These are phyloP conservation scores for Arthrobotrys entomopaga DNA, from an alignment of 2,329 filamentous ascomycete genomes.

Conservation along the genomic window DNA sequence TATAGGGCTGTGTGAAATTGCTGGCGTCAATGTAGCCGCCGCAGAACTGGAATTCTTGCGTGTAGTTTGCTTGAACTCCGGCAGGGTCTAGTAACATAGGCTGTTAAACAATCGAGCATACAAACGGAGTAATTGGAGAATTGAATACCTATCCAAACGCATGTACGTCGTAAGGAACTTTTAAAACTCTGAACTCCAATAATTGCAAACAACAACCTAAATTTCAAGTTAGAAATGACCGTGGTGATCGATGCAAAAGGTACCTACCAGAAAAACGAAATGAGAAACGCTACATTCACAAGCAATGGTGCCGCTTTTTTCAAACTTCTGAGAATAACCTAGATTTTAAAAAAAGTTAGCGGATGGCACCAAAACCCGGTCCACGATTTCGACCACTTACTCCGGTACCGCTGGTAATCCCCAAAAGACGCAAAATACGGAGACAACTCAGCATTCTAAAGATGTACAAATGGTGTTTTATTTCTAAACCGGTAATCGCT, in stretches of 20 bases:
- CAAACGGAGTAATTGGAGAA: slow-evolving; percentile 61
- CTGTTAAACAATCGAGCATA: slow-evolving; percentile 54
- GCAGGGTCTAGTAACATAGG: slow-evolving; percentile 63
- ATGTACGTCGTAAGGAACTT: slow-evolving; percentile 79
- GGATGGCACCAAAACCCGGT: no score
- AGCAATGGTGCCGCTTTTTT: slow-evolving; percentile 94
- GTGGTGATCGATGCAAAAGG: background rate
- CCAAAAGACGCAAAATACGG: slow-evolving; percentile 88
- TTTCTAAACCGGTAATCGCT: slow-evolving; percentile 75
- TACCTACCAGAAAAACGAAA: slow-evolving; percentile 86
- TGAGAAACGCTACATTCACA: slow-evolving; percentile 90
- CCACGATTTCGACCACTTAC: slow-evolving; percentile 66
- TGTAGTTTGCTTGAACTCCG: slow-evolving; percentile 68
- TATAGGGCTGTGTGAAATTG: slow-evolving; percentile 74
- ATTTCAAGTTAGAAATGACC: slow-evolving; percentile 1
- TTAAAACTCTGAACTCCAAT: slow-evolving; percentile 97
- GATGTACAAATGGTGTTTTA: slow-evolving; percentile 78
- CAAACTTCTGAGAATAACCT: slow-evolving; percentile 92
- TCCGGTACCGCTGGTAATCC: slow-evolving; percentile 90
- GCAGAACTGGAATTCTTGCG: slow-evolving; percentile 79
- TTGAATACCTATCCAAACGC: slow-evolving; percentile 77
- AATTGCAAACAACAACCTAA: slow-evolving; percentile 82
- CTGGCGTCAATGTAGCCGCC: slow-evolving; percentile 78
- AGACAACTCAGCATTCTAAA: slow-evolving; percentile 98
- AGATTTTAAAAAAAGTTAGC: slow-evolving; percentile 34